Base-by-base conservation (phyloP, 2,329 filamentous ascomycete species). In the Septoria linicola region DNA sequence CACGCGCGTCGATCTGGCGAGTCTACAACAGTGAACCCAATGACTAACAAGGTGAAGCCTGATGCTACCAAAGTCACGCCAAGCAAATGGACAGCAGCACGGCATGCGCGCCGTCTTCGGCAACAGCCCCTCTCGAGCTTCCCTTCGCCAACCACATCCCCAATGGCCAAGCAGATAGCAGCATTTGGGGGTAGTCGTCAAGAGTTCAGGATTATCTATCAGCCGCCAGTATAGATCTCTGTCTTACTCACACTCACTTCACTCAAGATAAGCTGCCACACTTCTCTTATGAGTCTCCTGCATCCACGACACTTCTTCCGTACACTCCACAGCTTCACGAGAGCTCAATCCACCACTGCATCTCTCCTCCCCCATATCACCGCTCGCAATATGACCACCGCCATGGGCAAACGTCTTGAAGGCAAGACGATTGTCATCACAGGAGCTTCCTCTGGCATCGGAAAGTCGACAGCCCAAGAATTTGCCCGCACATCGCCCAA, bases 361-460 rank as follows among this genome's bases (percentile, higher is more conserved):
- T 40, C 31, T 25, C 5, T 35, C n/a, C 2, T 20, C 14, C 36
- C 37, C 41, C 10, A 37, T 37, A 48, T 41, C 17, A 40, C 42
- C 16, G 36, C 36, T 19, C 62, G 77, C 63, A 80, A 71, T 51
- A 86, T 85, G 82, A 72, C 79, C 19, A 81, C 88, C 32, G 83
- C 86, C 66, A 83, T 87, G 73, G 80, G 80, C 58, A 87, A 89
- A 71, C 90, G 92, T 75, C 88, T 99, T 54, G 80, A 87, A 65
- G 90, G 90, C 80, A 97, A 97, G 76, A 97, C 90, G 3, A 78
- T 97, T 53, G 73, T 97, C 51, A 81, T 99, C 58, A 97, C 93
- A 4, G 93, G 93, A 50, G 93, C 93, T 25, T 93, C 87, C 3
- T 95, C 89, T 16, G 93, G 93, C 56, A 97, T 99, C 71, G 93